Conservation (phyloP, 1,284 basidiomycete species). For the Ustilago curta region DNA sequence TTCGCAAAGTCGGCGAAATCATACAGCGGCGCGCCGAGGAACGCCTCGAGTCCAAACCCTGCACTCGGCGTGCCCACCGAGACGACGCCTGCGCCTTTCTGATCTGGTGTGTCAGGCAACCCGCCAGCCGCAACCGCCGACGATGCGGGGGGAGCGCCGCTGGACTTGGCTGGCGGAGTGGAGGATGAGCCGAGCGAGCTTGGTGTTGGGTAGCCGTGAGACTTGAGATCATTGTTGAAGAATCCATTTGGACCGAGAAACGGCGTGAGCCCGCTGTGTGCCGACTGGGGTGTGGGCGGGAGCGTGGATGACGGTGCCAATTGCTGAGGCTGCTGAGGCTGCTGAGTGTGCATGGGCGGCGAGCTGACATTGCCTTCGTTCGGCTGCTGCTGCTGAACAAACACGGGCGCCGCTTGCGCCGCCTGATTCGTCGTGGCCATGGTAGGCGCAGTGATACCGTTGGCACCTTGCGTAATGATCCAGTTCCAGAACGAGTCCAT, state of each 20-base stretch:
- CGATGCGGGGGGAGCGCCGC: neutral
- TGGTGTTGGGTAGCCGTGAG: slow-evolving; percentile 30
- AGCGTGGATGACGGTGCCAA: slow-evolving; percentile 5
- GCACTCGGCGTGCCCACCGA: slow-evolving; percentile 54
- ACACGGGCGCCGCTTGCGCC: slow-evolving; percentile 17
- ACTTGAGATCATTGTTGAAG: slow-evolving; percentile 21
- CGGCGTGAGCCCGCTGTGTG: slow-evolving; percentile 35
- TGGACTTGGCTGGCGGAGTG: slow-evolving; percentile 3
- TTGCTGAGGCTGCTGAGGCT: slow-evolving; percentile 7
- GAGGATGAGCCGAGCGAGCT: slow-evolving; percentile 23
- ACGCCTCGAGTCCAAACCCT: slow-evolving; percentile 45
- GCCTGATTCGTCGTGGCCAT: slow-evolving; percentile 3
- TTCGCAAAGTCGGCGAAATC: slow-evolving; percentile 52
- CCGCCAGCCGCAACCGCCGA: neutral
- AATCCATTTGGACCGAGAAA: slow-evolving; percentile 43
- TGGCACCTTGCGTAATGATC: slow-evolving; percentile 58
- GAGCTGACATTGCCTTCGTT: neutral
- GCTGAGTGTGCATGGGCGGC: neutral
- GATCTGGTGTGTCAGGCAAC: slow-evolving; percentile 2
- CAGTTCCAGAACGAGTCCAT: slow-evolving; percentile 64
- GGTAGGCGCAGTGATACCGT: slow-evolving; percentile 30
- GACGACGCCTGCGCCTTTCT: neutral
- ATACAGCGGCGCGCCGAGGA: slow-evolving; percentile 46
- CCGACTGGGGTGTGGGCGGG: slow-evolving; percentile 26
- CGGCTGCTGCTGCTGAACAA: slow-evolving; percentile 20